These are phyloP conservation scores for Erucastrum elatum DNA, from an alignment of 345 rosid species.

Conservation along the genomic window DNA sequence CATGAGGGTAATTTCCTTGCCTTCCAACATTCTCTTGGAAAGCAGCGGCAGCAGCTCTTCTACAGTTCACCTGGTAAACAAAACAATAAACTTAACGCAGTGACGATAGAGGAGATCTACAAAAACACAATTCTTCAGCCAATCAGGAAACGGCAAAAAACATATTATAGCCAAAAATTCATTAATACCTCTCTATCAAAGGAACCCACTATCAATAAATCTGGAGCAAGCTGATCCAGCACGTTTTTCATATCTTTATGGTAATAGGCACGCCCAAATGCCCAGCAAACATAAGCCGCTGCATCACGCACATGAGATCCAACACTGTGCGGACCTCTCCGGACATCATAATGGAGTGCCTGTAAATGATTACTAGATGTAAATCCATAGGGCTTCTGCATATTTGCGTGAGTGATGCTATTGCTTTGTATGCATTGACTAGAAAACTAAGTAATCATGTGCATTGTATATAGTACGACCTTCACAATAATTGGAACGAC, in stretches of 20 bases:
- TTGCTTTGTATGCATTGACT: neutral
- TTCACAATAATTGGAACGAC: conserved; percentile 83
- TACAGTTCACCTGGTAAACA: conserved; percentile 81
- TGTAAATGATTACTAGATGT: conserved; percentile 40
- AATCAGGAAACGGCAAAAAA: conserved; percentile 18
- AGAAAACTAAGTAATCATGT: conserved; percentile 20
- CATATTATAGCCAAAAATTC: conserved; percentile 10
- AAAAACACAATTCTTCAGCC: conserved; percentile 16
- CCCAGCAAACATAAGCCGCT: conserved; percentile 99
- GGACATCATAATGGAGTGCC: conserved; percentile 97
- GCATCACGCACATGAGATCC: conserved; percentile 99
- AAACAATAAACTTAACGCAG: conserved; percentile 17
- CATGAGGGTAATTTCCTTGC: conserved; percentile 95
- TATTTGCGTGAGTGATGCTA: neutral
- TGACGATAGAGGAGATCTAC: conserved; percentile 14
- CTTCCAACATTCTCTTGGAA: conserved; percentile 99
- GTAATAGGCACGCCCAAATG: conserved; percentile 95
- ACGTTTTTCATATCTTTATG: conserved; percentile 81
- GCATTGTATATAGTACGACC: conserved; percentile 47
- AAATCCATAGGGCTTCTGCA: neutral
- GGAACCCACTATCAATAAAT: conserved; percentile 82
- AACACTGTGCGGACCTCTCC: conserved; percentile 97
- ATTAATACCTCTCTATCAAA: conserved; percentile 89
- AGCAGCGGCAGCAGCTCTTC: conserved; percentile 99
- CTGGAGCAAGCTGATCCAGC: conserved; percentile 84